These are phyloP conservation scores for Lipomyces oligophaga DNA, from an alignment of 805 yeast species.

Conservation along the genomic window DNA sequence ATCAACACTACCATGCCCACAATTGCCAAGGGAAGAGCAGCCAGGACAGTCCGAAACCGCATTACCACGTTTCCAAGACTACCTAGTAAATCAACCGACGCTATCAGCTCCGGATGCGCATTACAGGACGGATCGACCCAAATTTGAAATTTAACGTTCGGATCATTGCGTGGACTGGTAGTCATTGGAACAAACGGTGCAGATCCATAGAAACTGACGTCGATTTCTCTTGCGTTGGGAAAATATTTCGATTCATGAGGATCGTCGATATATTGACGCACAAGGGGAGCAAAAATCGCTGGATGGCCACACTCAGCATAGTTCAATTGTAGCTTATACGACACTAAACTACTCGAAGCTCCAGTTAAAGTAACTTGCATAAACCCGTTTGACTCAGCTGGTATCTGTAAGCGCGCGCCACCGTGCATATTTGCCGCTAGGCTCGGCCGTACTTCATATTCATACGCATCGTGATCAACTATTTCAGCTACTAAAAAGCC, in stretches of 20 bases:
- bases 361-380: conserved; percentile 50
- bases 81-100: conserved; percentile 51
- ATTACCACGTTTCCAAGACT: conserved; percentile 68
- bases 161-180: conserved; percentile 12
- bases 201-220: conserved; percentile 53
- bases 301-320: conserved; percentile 8
- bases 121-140: conserved; percentile 33
- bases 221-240: conserved; percentile 43
- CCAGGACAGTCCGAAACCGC: conserved; percentile 71
- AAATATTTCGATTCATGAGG: conserved; percentile 82
- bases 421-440: conserved; percentile 30
- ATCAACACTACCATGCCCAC: conserved; percentile 49
- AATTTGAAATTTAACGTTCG: conserved; percentile 33
- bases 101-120: conserved; percentile 19
- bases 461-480: conserved; percentile 32
- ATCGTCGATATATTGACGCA: conserved; percentile 61
- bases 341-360: conserved; percentile 59
- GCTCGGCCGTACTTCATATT: conserved; percentile 14
- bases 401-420: conserved; percentile 38
- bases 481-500: conserved; percentile 33
- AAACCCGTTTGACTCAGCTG: conserved; percentile 45
- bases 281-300: conserved; percentile 51
- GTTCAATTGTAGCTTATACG: conserved; percentile 44
- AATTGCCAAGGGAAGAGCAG: conserved; percentile 64
- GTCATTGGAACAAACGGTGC: conserved; percentile 61